A percentile compares a stretch with the other conserved stretches of the same genome.
These are phyloP conservation scores for Lotmaria passim DNA, from an alignment of 208 protist species.

Conservation along the genomic window DNA sequence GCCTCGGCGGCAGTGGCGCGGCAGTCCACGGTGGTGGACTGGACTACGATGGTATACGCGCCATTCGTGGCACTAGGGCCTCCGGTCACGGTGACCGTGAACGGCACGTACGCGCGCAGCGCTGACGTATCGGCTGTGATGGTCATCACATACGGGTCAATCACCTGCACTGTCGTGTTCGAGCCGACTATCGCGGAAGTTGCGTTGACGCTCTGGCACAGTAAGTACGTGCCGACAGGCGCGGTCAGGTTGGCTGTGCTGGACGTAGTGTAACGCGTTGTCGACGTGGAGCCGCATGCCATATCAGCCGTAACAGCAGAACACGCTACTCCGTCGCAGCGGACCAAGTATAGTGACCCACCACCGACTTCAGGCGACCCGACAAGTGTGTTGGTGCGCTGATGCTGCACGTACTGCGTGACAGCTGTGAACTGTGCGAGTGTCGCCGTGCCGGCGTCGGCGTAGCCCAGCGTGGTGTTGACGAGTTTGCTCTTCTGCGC, in stretches of 20 bases:
- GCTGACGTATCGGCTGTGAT: slow-evolving; percentile 20
- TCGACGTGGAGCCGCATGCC: slow-evolving; percentile 24
- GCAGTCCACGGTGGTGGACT: slow-evolving; percentile 33
- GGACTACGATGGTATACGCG: slow-evolving; percentile 16
- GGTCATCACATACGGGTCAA: slow-evolving; percentile 43
- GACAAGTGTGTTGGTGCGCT: slow-evolving; percentile 47
- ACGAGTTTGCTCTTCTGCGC: slow-evolving; percentile 16
- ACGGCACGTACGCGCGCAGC: slow-evolving; percentile 46
- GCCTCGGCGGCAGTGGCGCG: slow-evolving; percentile 20
- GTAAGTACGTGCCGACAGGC: slow-evolving; percentile 43
- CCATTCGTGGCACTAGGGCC: slow-evolving; percentile 14
- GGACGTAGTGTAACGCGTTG: slow-evolving; percentile 44
- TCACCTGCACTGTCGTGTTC: slow-evolving; percentile 41
- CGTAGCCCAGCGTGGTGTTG: slow-evolving; percentile 41
- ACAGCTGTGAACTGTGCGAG: slow-evolving; percentile 42
- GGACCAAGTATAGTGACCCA: slow-evolving; percentile 43
- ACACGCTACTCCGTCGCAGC: slow-evolving; percentile 39
- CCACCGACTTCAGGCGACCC: slow-evolving; percentile 36
- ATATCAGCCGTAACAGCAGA: slow-evolving; percentile 9
- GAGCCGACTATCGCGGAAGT: slow-evolving; percentile 31
- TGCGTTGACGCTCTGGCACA: slow-evolving; percentile 53
- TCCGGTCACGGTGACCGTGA: slow-evolving; percentile 39
- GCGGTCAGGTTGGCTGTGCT: slow-evolving; percentile 29
- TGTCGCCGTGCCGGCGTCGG: slow-evolving; percentile 37
- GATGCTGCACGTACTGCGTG: slow-evolving; percentile 48